Conservation (phyloP, 305 asterid genomes). For the Nicotiana rustica region DNA sequence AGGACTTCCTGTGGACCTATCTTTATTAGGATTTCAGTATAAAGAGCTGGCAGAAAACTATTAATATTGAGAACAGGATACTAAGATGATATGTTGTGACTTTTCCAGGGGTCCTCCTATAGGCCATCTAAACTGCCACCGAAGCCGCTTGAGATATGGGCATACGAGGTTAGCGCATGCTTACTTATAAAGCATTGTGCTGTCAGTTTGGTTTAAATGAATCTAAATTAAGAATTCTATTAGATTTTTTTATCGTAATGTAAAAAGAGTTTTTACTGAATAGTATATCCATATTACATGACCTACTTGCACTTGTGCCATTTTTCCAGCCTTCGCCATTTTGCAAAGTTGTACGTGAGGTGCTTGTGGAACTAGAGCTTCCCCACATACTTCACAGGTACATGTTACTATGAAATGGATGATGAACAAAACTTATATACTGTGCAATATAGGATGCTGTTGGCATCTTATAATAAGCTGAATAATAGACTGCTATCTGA, state of each 20-base stretch:
- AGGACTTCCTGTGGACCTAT: background rate
- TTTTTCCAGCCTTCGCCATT: constrained; percentile 87
- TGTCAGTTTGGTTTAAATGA: constrained; percentile 1
- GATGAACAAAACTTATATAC: background rate
- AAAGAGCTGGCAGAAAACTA: background rate
- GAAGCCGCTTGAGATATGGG: constrained; percentile 92
- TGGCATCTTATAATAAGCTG: background rate
- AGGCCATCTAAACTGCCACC: constrained; percentile 84
- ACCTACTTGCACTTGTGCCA: background rate
- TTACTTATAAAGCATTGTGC: constrained; percentile 24
- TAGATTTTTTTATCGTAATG: background rate
- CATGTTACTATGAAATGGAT: constrained; percentile 23
- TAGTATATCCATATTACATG: background rate
- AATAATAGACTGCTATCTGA: constrained; percentile 13
- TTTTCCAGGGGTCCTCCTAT: constrained; percentile 75
- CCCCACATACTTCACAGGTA: constrained; percentile 95
- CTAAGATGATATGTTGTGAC: constrained; percentile 10
- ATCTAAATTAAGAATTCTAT: background rate
- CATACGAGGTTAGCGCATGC: constrained; percentile 76
- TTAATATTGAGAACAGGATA: background rate
- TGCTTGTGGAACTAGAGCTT: constrained; percentile 87
- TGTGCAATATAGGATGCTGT: constrained; percentile 27
- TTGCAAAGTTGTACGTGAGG: constrained; percentile 93
- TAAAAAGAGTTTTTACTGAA: constrained; percentile 21
- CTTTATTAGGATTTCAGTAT: background rate